These are phyloP conservation scores for Aechmea fasciata DNA, from an alignment of 176 grass and related monocot species.

Conservation along the genomic window DNA sequence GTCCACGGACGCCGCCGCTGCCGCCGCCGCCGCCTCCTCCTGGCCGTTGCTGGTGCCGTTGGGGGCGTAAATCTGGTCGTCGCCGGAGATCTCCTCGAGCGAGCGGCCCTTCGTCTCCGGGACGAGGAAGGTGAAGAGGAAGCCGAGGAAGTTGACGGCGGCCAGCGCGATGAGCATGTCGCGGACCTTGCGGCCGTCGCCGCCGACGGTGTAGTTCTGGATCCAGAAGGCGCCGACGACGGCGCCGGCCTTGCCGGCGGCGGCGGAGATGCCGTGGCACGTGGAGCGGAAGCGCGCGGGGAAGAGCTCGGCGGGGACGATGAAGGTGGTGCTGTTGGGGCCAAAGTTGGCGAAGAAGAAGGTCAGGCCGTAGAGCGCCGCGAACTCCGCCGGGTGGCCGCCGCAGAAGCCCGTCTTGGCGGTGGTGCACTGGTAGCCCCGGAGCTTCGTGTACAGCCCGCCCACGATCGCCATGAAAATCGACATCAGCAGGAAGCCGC, in stretches of 20 bases:
- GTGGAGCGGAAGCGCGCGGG: conserved; percentile 36
- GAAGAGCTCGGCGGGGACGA: conserved; percentile 55
- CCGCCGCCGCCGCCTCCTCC: too few species aligned
- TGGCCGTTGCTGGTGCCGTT: neutral
- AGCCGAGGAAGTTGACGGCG: neutral
- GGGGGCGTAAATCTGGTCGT: neutral
- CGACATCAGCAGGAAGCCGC: conserved; percentile 3
- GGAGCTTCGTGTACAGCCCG: neutral
- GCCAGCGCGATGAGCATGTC: neutral
- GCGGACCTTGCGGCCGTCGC: neutral
- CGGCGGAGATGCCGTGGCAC: conserved; percentile 51
- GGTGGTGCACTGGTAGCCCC: neutral
- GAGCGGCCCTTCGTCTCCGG: neutral
- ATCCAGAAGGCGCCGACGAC: conserved; percentile 34
- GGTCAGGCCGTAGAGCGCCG: conserved; percentile 41
- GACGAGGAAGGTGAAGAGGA: neutral
- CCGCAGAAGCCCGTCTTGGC: neutral
- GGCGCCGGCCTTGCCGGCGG: conserved; percentile 33
- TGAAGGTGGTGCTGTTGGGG: conserved; percentile 60
- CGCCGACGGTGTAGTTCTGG: neutral
- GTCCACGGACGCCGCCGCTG: too few species aligned
- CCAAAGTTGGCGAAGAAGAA: conserved; percentile 85
- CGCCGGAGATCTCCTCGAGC: neutral
- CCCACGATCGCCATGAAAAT: neutral
- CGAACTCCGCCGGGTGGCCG: conserved; percentile 30